A percentile compares a stretch with the other conserved stretches of the same genome.
Conservation (phyloP, 768 basidiomycete genomes). For the Lentinula raphanica region DNA sequence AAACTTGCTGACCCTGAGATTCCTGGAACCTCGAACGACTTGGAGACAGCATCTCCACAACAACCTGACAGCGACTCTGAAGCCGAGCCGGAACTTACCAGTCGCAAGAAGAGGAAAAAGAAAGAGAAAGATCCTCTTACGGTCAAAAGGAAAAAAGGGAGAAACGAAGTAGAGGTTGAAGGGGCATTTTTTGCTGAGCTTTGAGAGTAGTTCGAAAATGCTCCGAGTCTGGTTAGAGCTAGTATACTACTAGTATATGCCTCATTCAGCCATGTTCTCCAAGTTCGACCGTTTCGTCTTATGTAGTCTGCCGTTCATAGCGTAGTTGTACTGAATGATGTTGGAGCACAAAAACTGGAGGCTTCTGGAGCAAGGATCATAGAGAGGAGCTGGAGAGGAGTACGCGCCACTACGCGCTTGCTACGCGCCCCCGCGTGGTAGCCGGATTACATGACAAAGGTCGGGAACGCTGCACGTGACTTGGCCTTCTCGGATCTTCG, state of each 20-base stretch:
- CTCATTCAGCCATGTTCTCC: too few species aligned
- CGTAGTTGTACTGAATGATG: too few species aligned
- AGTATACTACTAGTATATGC: too few species aligned
- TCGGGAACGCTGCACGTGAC: background rate
- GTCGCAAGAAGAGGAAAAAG: constrained; percentile 49
- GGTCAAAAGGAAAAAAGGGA: constrained; percentile 52
- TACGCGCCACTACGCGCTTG: background rate
- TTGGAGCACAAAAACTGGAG: too few species aligned
- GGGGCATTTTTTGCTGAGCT: constrained; percentile 65
- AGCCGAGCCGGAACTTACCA: constrained; percentile 22
- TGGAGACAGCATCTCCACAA: constrained; percentile 4
- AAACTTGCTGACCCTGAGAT: constrained; percentile 9
- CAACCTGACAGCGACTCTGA: constrained; percentile 17
- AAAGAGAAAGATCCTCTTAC: constrained; percentile 48
- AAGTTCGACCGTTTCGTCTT: too few species aligned
- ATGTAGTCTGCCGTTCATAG: too few species aligned
- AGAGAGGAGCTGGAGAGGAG: too few species aligned
- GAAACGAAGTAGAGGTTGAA: constrained; percentile 52
- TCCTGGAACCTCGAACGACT: constrained; percentile 1
- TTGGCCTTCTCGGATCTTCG: background rate
- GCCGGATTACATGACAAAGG: background rate
- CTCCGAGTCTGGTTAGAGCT: too few species aligned
- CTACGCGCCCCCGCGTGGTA: background rate
- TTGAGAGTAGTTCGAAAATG: too few species aligned
- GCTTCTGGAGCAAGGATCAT: too few species aligned